These are phyloP conservation scores for Hypoxylon rubiginosum DNA, from an alignment of 2,329 filamentous ascomycete species.

Conservation along the genomic window DNA sequence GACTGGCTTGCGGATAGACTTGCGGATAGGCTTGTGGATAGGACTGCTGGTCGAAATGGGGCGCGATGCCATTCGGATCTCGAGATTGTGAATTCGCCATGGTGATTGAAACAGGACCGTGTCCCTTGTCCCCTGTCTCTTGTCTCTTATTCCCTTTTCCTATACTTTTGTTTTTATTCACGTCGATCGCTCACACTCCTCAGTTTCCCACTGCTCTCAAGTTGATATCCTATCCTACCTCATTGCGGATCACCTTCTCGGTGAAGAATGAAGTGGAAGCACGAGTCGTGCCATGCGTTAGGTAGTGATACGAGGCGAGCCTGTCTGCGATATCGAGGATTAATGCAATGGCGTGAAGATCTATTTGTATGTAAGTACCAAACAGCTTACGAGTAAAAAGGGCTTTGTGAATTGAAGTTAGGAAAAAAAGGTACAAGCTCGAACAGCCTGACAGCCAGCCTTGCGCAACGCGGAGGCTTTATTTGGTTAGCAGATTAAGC, in stretches of 20 bases:
- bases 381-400: neutral
- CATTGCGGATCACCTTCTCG: slow-evolving; percentile 30
- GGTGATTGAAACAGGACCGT: slow-evolving; percentile 22
- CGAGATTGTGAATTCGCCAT: slow-evolving; percentile 47
- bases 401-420: slow-evolving; percentile 12
- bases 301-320: neutral
- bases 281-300: slow-evolving; percentile 32
- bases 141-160: neutral
- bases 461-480: slow-evolving; percentile 36
- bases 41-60: slow-evolving; percentile 43
- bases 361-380: neutral
- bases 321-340: neutral
- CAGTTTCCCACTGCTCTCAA: slow-evolving; percentile 24
- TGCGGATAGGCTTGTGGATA: slow-evolving; percentile 36
- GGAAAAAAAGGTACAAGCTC: slow-evolving; percentile 9
- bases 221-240: slow-evolving; percentile 33
- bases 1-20: slow-evolving; percentile 31
- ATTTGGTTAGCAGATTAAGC: slow-evolving; percentile 34
- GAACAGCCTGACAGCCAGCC: slow-evolving; percentile 36
- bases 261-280: slow-evolving; percentile 14
- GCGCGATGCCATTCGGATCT: slow-evolving; percentile 48
- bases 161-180: slow-evolving; percentile 32
- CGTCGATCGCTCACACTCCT: slow-evolving; percentile 21
- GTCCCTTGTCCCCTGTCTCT: neutral
- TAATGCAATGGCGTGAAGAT: neutral